Percentiles rank a stretch among this genome's conserved stretches.
These are phyloP conservation scores for Boletus vermiculosoides DNA, from an alignment of 768 basidiomycete genomes.

Conservation along the genomic window DNA sequence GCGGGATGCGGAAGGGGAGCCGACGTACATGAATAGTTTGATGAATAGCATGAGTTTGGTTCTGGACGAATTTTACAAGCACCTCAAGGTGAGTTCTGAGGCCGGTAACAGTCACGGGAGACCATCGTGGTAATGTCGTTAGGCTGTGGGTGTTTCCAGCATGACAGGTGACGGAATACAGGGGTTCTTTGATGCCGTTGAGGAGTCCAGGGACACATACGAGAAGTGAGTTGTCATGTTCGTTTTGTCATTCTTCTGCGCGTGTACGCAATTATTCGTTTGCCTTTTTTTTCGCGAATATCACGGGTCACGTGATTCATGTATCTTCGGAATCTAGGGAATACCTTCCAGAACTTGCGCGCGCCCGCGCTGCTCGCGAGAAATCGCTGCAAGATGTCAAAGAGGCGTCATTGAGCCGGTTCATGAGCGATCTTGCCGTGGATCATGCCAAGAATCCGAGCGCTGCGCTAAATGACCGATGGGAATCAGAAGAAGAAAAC, in stretches of 20 bases:
- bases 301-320: constrained; percentile 8
- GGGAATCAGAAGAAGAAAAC: constrained; percentile 59
- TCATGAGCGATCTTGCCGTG: constrained; percentile 78
- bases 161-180: constrained; percentile 93
- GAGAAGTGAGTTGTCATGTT: constrained; percentile 57
- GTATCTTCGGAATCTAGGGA: constrained; percentile 51
- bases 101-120: background rate
- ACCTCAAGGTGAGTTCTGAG: constrained; percentile 66
- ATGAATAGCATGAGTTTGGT: constrained; percentile 99
- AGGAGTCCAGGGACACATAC: constrained; percentile 84
- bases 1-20: constrained; percentile 81
- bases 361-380: constrained; percentile 63
- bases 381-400: constrained; percentile 64
- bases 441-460: constrained; percentile 67
- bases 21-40: constrained; percentile 96
- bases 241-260: background rate
- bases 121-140: background rate
- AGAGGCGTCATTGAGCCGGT: constrained; percentile 69
- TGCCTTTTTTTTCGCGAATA: background rate
- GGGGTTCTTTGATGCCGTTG: constrained; percentile 90
- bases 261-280: background rate
- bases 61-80: constrained; percentile 96
- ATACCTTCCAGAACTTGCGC: constrained; percentile 86
- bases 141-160: constrained; percentile 96
- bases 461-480: constrained; percentile 53